Evolutionary conservation across 495 filamentous ascomycete genomes (phyloP), one percentile per base, ranked within the genome.

Genomic region (Penicillium dipodomyicola): DNA sequence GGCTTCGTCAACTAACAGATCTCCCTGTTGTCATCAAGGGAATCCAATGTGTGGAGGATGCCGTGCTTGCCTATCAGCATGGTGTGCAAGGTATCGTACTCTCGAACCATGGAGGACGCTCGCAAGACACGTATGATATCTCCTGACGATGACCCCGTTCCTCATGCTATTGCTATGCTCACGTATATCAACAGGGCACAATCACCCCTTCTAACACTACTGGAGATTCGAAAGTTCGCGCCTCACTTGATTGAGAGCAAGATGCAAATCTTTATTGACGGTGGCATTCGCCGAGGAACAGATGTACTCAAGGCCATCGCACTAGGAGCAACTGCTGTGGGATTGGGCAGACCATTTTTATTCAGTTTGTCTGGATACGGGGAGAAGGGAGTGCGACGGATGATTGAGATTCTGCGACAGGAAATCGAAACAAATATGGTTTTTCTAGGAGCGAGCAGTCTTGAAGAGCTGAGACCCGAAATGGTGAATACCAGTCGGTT

Each of bases 11-110:
- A 44, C 83, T 94, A 60, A 95, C 91, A 11, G 83, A 84, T 56
- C 90, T 95, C 78, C 91, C 91, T 29, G 87, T 96, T 49, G 78
- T 92, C 17, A 84, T 96, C 63, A 96, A 96, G 75, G 91, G 91
- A 20, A 88, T 96, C 49, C 91, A 95, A 76, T 80, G 89, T 46
- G 87, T 92, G 44, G 91, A 96, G 68, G 91, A 96, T 64, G 91
- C 92, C n/a, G 71, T 92, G 11, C 49, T 78, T 54, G 89, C 90
- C 12, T 78, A 87, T 58, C 82, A 92, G 59, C 67, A 72, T 51
- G 88, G 88, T 20, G 87, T 92, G 2, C 85, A 92, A 55, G 91
- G 89, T 48, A 90, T 95, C 44, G 90, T 95, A 19, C 68, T 83
- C 6, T 77, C 74, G 1, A 82, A 83, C 37, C 80, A 83, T 49